These are phyloP conservation scores for Heimioporus retisporus DNA, from an alignment of 1,284 basidiomycete genomes.

Conservation along the genomic window DNA sequence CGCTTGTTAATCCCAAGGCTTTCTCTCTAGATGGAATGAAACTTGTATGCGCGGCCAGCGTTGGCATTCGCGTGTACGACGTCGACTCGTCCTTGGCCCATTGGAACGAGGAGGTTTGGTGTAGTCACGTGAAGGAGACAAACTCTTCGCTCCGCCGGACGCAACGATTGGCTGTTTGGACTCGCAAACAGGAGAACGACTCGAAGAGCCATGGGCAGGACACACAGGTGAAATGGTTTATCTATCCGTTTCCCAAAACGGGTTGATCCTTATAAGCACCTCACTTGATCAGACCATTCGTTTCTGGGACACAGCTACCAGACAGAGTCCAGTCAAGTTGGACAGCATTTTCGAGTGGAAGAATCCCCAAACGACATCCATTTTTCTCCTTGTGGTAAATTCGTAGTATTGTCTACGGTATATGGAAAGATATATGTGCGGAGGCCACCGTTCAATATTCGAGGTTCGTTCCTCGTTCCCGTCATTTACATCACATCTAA, in stretches of 20 bases:
- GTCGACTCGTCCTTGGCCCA: background rate
- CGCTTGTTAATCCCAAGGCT: too few relatives aligned
- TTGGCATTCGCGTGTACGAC: background rate
- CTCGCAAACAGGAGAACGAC: constrained; percentile 6
- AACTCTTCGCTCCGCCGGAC: constrained; percentile 5
- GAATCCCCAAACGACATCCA: too few relatives aligned
- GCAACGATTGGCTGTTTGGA: constrained; percentile 19
- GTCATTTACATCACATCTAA: too few relatives aligned
- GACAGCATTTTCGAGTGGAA: too few relatives aligned
- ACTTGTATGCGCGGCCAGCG: background rate
- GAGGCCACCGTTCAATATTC: too few relatives aligned
- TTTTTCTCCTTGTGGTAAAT: too few relatives aligned
- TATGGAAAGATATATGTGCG: too few relatives aligned
- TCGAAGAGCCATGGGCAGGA: constrained; percentile 13
- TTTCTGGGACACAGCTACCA: background rate
- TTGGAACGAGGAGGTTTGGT: background rate
- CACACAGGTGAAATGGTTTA: constrained; percentile 1
- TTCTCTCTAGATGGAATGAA: background rate
- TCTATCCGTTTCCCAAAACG: constrained; percentile 17
- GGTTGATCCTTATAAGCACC: constrained; percentile 10
- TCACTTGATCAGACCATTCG: constrained; percentile 18
- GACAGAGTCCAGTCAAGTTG: too few relatives aligned
- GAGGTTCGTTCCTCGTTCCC: too few relatives aligned
- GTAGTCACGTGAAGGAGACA: constrained; percentile 8
- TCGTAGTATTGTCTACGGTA: too few relatives aligned